A percentile compares a stretch with the other conserved stretches of the same genome.
Evolutionary conservation across 2,329 filamentous ascomycete species (phyloP).

Genomic region (Xylariales sp.): DNA sequence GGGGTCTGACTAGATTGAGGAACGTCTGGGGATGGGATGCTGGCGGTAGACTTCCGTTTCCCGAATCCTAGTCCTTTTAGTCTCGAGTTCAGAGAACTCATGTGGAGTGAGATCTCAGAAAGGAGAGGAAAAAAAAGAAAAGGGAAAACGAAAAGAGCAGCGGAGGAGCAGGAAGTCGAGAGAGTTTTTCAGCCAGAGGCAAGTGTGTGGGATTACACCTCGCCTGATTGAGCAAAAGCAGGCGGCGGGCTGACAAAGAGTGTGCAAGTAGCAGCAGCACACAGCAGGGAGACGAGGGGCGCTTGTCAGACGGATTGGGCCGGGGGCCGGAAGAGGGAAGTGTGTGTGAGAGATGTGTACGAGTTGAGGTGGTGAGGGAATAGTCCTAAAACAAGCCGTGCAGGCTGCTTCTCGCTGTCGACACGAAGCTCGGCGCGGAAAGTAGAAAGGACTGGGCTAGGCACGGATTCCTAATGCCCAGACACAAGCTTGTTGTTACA

Average conservation of each 20-base stretch:
- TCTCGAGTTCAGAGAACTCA: conserved; percentile 77
- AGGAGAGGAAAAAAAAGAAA: conserved; percentile 25
- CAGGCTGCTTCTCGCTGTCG: too few species aligned
- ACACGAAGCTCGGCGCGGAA: too few species aligned
- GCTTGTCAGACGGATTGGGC: conserved; percentile 6
- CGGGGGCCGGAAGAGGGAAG: too few species aligned
- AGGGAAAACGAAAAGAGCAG: conserved; percentile 16
- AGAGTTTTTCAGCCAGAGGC: conserved; percentile 4
- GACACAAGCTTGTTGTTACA: too few species aligned
- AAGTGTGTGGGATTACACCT: conserved; percentile 6
- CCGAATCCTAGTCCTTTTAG: conserved; percentile 78
- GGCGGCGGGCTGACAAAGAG: conserved; percentile 7
- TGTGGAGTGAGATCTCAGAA: conserved; percentile 36
- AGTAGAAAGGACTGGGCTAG: too few species aligned
- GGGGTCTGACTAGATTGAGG: conserved; percentile 31
- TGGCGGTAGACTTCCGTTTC: conserved; percentile 69
- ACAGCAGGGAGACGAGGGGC: conserved; percentile 1
- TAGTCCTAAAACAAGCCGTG: too few species aligned
- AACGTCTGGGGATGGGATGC: conserved; percentile 47
- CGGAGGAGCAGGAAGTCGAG: conserved; percentile 16
- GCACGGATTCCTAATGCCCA: too few species aligned
- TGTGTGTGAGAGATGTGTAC: too few species aligned
- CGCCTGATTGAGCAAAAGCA: conserved; percentile 3
- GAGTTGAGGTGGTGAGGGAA: too few species aligned
- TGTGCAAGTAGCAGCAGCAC: too few species aligned